Evolutionary conservation across 75 land plant species (phyloP).

Genomic region (Ceratopteris richardii): DNA sequence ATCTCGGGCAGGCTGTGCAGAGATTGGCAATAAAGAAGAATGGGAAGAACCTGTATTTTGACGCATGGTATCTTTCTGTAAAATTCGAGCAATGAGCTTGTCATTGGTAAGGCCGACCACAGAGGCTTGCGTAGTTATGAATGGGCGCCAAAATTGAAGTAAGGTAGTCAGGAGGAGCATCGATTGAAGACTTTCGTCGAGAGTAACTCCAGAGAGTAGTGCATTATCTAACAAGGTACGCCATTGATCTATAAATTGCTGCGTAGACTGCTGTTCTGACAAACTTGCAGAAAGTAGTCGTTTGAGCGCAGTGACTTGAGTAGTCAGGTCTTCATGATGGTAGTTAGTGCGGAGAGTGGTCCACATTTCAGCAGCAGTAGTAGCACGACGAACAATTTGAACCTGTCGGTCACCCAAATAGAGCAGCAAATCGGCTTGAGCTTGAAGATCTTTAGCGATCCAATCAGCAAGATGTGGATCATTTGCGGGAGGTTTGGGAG

Average conservation of each 20-base stretch:
- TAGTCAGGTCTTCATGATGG: background rate
- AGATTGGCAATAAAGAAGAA: background rate
- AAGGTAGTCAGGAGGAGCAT: background rate
- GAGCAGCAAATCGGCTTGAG: background rate
- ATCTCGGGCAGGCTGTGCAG: too few species aligned
- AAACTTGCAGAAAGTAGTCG: background rate
- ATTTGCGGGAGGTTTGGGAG: too few species aligned
- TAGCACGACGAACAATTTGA: background rate
- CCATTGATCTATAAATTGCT: background rate
- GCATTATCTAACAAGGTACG: background rate
- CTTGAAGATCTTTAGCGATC: too few species aligned
- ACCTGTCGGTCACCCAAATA: background rate
- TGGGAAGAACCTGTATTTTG: background rate
- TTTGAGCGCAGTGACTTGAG: background rate
- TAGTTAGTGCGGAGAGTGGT: background rate
- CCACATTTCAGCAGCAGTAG: background rate
- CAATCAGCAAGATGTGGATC: too few species aligned
- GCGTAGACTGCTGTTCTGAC: background rate
- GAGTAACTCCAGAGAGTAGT: background rate
- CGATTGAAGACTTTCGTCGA: background rate
- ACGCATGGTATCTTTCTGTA: background rate
- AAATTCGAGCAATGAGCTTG: background rate
- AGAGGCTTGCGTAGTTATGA: background rate
- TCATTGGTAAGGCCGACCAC: background rate
- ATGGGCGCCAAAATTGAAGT: background rate